phyloP scores from a whole-genome alignment of 306 rosid genomes.

The Trichosanthes cucumerina region DNA sequence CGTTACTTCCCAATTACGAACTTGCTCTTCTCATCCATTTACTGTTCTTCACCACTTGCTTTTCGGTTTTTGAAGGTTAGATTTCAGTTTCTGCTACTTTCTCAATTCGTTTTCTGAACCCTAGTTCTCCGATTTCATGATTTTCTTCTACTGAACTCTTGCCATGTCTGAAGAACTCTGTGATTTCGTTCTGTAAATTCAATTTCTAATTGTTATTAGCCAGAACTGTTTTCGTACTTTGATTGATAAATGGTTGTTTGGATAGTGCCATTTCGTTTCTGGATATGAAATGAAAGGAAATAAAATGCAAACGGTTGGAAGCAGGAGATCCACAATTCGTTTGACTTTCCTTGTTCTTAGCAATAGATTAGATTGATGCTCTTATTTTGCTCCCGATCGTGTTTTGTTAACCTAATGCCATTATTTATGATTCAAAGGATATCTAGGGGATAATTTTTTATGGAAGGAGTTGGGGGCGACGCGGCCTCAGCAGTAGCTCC shows the following conservation, averaged over 20 bases:
- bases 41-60: not conserved
- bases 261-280: not conserved
- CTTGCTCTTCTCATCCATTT: not conserved
- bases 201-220: not conserved
- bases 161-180: not conserved
- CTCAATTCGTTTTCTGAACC: not conserved
- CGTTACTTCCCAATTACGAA: not conserved
- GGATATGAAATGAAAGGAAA: not conserved
- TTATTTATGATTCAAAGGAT: slow-evolving; percentile 10
- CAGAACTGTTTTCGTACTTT: not conserved
- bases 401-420: not conserved
- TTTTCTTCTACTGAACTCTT: not conserved
- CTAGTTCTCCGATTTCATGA: not conserved
- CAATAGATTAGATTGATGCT: not conserved
- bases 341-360: not conserved
- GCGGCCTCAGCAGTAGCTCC: slow-evolving; percentile 32
- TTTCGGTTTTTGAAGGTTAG: not conserved
- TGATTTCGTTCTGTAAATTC: not conserved
- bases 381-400: not conserved
- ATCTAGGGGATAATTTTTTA: slow-evolving; percentile 11
- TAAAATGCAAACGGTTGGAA: not conserved
- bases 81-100: not conserved
- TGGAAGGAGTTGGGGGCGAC: slow-evolving; percentile 48
- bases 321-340: not conserved
- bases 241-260: not conserved